Conservation (phyloP, 176 grass and related monocot genomes). For the Pharus latifolius region DNA sequence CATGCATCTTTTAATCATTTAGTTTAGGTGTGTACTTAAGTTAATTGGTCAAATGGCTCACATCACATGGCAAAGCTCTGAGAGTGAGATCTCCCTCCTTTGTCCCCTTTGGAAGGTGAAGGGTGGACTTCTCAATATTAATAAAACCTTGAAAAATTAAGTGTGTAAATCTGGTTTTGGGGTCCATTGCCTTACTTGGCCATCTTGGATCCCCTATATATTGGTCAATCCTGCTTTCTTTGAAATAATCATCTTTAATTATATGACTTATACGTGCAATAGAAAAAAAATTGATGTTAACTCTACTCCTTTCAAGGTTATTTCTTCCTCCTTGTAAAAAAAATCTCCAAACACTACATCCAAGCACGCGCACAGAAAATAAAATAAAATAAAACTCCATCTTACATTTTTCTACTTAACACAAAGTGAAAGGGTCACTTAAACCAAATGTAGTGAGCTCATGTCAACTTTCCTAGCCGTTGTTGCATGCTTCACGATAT, state of each 20-base stretch:
- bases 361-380: too few relatives aligned
- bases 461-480: neutral
- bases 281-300: too few relatives aligned
- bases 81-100: neutral
- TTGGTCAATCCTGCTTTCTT: neutral
- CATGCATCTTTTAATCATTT: neutral
- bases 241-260: neutral
- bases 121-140: neutral
- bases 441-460: neutral
- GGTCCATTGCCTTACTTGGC: neutral
- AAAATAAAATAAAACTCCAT: too few relatives aligned
- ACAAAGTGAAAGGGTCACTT: neutral
- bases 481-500: neutral
- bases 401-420: too few relatives aligned
- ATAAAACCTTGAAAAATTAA: neutral
- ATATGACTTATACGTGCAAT: too few relatives aligned
- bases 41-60: slow-evolving; percentile 13
- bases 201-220: neutral
- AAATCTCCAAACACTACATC: too few relatives aligned
- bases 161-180: neutral
- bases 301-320: too few relatives aligned
- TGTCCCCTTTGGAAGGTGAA: neutral
- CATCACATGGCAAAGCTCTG: slow-evolving; percentile 12
- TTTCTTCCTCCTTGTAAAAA: too few relatives aligned
- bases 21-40: neutral